phyloP scores from a whole-genome alignment of 768 basidiomycete genomes.

The Leccinum obscurum region DNA sequence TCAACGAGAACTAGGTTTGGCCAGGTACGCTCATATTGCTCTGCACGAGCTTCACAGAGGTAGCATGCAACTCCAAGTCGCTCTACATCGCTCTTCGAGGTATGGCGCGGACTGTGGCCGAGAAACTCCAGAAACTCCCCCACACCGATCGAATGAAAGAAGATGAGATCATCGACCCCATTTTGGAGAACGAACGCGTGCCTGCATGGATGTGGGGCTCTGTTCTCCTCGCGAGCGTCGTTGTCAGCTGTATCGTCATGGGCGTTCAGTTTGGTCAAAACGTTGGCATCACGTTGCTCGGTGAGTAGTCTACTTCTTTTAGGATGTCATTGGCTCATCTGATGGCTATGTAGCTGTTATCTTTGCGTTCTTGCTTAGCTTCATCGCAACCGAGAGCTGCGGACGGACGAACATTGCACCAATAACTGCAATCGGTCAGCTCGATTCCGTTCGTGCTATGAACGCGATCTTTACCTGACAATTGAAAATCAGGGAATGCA shows the following conservation, averaged over 20 bases:
- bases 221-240: neutral
- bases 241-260: neutral
- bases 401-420: neutral
- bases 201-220: neutral
- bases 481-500: neutral
- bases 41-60: slow-evolving; percentile 1
- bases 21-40: neutral
- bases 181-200: neutral
- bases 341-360: neutral
- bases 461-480: neutral
- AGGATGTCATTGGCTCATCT: neutral
- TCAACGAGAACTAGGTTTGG: neutral
- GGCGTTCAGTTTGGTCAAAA: slow-evolving; percentile 2
- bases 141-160: neutral
- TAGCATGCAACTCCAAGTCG: neutral
- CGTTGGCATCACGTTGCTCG: neutral
- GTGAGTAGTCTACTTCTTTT: neutral
- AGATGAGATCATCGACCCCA: neutral
- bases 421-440: neutral
- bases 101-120: neutral
- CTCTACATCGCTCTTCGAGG: neutral
- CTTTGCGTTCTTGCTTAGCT: neutral
- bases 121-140: neutral
- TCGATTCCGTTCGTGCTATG: neutral
- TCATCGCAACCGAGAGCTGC: slow-evolving; percentile 2